Conservation (phyloP, 768 basidiomycete genomes). For the Boletus speciosus region DNA sequence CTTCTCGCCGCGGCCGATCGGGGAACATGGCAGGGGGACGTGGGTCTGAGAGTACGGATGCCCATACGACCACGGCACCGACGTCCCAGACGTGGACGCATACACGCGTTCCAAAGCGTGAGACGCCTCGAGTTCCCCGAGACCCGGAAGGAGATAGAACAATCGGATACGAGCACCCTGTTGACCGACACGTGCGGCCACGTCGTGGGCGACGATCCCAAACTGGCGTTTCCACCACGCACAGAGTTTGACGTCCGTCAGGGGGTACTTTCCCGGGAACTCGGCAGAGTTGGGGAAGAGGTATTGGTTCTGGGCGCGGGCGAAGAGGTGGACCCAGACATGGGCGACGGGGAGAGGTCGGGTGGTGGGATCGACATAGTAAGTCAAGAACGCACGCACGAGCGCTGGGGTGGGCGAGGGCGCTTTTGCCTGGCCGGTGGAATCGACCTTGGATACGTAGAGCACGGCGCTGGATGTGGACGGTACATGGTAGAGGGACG, state of each 20-base stretch:
- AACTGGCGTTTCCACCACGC: constrained; percentile 90
- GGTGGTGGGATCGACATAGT: constrained; percentile 59
- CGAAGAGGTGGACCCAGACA: constrained; percentile 86
- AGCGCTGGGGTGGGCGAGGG: constrained; percentile 72
- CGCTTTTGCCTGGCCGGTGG: constrained; percentile 68
- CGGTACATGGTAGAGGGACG: constrained; percentile 69
- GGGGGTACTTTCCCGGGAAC: constrained; percentile 61
- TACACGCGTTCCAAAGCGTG: constrained; percentile 47
- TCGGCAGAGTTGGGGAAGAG: constrained; percentile 87
- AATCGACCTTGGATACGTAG: constrained; percentile 93
- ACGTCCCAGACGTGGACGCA: constrained; percentile 15
- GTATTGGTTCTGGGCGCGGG: constrained; percentile 87
- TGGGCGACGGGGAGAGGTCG: constrained; percentile 54
- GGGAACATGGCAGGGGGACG: constrained; percentile 43
- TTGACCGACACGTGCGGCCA: constrained; percentile 21
- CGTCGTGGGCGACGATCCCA: constrained; percentile 47
- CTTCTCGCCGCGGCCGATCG: constrained; percentile 35
- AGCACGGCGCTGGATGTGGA: constrained; percentile 66
- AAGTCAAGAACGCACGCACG: constrained; percentile 61
- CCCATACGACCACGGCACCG: constrained; percentile 62
- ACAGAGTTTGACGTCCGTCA: constrained; percentile 77
- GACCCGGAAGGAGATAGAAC: constrained; percentile 71
- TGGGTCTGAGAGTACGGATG: constrained; percentile 63
- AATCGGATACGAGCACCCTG: constrained; percentile 24
- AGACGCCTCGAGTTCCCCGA: constrained; percentile 61